Conservation (phyloP, 2,329 filamentous ascomycete species). For the Aureobasidium namibiae region DNA sequence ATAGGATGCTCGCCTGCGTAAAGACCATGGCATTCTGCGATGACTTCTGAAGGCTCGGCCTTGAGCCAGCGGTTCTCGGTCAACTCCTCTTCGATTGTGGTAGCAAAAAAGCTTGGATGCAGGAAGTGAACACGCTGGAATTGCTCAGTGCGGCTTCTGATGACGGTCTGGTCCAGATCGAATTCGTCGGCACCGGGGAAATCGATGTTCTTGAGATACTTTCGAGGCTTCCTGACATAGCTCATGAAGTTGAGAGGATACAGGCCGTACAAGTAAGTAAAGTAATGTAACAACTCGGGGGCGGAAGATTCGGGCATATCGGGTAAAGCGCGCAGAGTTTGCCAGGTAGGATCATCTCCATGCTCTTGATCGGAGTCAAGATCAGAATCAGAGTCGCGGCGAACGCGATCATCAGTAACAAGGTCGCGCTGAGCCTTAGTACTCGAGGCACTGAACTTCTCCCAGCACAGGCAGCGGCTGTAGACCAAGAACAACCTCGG, state of each 20-base stretch:
- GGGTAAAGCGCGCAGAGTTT: slow-evolving; percentile 53
- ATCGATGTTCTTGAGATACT: slow-evolving; percentile 66
- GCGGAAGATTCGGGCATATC: slow-evolving; percentile 55
- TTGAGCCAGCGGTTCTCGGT: slow-evolving; percentile 73
- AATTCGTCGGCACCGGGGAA: slow-evolving; percentile 63
- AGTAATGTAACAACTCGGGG: slow-evolving; percentile 64
- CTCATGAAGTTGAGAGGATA: slow-evolving; percentile 83
- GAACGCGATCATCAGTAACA: slow-evolving; percentile 28
- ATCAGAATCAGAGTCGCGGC: slow-evolving; percentile 18
- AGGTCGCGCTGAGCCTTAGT: slow-evolving; percentile 26
- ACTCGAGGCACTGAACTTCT: slow-evolving; percentile 40
- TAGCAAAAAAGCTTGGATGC: slow-evolving; percentile 76
- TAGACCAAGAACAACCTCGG: slow-evolving; percentile 75
- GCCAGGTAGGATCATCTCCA: slow-evolving; percentile 47
- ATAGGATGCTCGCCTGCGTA: slow-evolving; percentile 39
- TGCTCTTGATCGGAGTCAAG: slow-evolving; percentile 32
- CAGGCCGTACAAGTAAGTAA: slow-evolving; percentile 72
- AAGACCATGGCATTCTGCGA: slow-evolving; percentile 70
- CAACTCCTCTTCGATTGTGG: slow-evolving; percentile 72
- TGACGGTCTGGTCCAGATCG: slow-evolving; percentile 69
- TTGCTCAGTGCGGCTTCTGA: slow-evolving; percentile 64
- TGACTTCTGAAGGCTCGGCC: slow-evolving; percentile 69
- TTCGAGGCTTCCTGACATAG: slow-evolving; percentile 74
- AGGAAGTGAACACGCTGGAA: slow-evolving; percentile 66
- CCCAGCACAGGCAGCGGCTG: slow-evolving; percentile 72